phyloP scores from a whole-genome alignment of 2,329 filamentous ascomycete species.

The Aureobasidium subglaciale region DNA sequence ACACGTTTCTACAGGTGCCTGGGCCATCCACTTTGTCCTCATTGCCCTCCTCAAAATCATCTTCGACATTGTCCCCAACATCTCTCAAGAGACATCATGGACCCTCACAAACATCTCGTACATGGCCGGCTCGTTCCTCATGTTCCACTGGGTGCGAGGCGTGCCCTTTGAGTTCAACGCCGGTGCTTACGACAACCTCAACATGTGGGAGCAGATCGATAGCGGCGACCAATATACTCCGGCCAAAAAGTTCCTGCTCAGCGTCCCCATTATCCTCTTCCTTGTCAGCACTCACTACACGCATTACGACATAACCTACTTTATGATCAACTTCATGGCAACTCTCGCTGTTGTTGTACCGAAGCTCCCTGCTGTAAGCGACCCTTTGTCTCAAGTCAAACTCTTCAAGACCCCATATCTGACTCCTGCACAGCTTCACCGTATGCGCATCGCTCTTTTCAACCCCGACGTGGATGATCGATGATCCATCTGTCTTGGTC shows the following conservation, averaged over 20 bases:
- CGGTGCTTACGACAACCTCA: conserved; percentile 96
- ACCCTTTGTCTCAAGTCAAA: not conserved
- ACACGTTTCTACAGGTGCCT: conserved; percentile 61
- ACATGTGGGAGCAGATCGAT: conserved; percentile 99
- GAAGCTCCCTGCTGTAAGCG: conserved; percentile 89
- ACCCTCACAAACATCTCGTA: conserved; percentile 98
- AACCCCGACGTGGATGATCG: conserved; percentile 26
- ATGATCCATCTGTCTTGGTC: conserved; percentile 10
- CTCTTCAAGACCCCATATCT: conserved; percentile 4
- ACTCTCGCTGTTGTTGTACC: conserved; percentile 90
- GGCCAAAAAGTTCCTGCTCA: conserved; percentile 95
- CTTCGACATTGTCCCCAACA: conserved; percentile 91
- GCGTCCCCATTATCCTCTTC: conserved; percentile 89
- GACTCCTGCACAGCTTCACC: conserved; percentile 26
- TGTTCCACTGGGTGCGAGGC: conserved; percentile 98
- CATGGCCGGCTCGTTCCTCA: conserved; percentile 97
- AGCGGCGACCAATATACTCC: conserved; percentile 98
- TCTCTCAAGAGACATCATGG: conserved; percentile 98
- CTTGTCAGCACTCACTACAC: conserved; percentile 97
- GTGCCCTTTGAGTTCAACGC: conserved; percentile 98
- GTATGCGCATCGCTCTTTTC: conserved; percentile 31
- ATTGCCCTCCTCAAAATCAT: conserved; percentile 90
- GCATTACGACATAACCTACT: conserved; percentile 94
- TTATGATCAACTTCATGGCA: conserved; percentile 93
- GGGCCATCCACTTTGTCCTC: conserved; percentile 93